Evolutionary conservation across 164 flowering plant species (phyloP).

Genomic region (Vitis rotundifolia): DNA sequence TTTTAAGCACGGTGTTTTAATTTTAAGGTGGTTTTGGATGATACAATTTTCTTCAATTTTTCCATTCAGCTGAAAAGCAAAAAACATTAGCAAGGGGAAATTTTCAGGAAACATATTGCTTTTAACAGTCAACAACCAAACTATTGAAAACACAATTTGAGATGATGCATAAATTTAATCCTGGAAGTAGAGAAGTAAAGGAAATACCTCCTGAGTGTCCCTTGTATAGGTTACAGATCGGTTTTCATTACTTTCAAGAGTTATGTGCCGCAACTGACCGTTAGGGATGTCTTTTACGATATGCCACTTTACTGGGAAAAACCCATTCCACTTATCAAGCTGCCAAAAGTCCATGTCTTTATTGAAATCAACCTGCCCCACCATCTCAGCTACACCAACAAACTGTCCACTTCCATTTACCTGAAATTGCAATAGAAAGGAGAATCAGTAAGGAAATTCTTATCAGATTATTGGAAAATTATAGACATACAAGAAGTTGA

Average conservation of each 20-base stretch:
- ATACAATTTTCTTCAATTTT: no score
- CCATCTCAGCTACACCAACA: conserved; percentile 86
- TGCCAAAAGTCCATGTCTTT: conserved; percentile 86
- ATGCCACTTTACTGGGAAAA: conserved; percentile 82
- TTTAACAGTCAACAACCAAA: no score
- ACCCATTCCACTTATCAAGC: conserved; percentile 80
- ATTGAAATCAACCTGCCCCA: conserved; percentile 68
- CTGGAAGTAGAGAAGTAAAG: neutral
- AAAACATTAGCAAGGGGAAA: no score
- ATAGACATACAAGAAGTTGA: neutral
- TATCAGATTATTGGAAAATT: neutral
- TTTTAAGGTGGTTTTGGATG: no score
- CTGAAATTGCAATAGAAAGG: conserved; percentile 31
- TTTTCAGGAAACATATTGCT: no score
- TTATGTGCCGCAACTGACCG: conserved; percentile 54
- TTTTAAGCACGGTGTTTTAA: no score
- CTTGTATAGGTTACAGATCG: conserved; percentile 63
- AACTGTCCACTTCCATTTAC: conserved; percentile 86
- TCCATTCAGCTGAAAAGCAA: no score
- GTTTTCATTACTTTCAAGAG: conserved; percentile 72
- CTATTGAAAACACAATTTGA: no score
- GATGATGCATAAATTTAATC: neutral
- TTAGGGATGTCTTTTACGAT: conserved; percentile 74
- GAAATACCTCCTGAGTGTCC: conserved; percentile 83
- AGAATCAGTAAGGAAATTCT: neutral